phyloP scores from a whole-genome alignment of 169 alveolate species.

The Plasmodium ovale region DNA sequence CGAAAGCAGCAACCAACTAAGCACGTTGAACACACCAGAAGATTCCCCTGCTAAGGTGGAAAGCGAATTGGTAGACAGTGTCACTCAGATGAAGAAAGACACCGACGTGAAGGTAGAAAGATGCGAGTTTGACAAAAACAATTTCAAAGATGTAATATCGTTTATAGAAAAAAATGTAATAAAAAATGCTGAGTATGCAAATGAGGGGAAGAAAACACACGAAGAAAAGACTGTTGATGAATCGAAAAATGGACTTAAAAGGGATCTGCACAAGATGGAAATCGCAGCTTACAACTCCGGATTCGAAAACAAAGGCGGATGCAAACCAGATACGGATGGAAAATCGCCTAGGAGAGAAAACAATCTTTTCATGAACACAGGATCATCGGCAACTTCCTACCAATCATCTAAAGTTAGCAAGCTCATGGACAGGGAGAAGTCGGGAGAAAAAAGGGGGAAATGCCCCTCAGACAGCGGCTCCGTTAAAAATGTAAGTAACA shows the following conservation, averaged over 20 bases:
- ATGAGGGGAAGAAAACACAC: background rate
- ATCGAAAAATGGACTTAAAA: too few species aligned
- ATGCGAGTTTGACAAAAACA: constrained; percentile 23
- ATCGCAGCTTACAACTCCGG: too few species aligned
- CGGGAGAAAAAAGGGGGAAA: constrained; percentile 7
- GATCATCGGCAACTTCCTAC: background rate
- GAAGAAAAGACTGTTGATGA: too few species aligned
- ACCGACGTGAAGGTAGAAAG: background rate
- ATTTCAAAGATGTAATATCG: constrained; percentile 58
- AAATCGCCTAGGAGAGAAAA: constrained; percentile 1
- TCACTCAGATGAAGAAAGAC: background rate
- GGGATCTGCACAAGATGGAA: too few species aligned
- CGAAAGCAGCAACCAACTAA: constrained; percentile 4
- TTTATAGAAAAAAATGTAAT: constrained; percentile 63
- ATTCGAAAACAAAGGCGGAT: background rate
- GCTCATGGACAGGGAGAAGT: background rate
- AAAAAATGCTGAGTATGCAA: constrained; percentile 25
- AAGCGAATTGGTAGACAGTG: background rate
- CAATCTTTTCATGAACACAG: background rate
- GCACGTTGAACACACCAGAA: background rate
- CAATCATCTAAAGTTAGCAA: constrained; percentile 6
- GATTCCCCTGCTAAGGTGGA: background rate
- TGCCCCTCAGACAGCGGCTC: background rate
- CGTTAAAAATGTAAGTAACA: constrained; percentile 11
- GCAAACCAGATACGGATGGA: background rate